phyloP scores from a whole-genome alignment of 1,284 basidiomycete species.

The Apiotrichum montevideense region DNA sequence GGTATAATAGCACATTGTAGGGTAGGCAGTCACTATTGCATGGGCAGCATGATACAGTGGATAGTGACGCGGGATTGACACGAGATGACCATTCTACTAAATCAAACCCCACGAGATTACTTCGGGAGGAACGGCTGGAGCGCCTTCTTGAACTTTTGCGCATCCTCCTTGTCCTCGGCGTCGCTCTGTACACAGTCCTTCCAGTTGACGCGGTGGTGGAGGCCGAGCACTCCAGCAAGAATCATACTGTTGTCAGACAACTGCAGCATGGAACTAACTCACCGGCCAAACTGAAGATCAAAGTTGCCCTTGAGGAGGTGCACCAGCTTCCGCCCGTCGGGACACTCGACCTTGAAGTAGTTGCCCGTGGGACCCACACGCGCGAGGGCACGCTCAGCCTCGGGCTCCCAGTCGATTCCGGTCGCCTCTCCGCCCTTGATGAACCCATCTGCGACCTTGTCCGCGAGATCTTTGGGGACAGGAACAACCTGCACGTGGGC shows the following conservation, averaged over 20 bases:
- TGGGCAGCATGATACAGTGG: background rate
- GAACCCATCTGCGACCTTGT: constrained; percentile 65
- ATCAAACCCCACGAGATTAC: background rate
- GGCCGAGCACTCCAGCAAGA: constrained; percentile 63
- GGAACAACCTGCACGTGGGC: constrained; percentile 86
- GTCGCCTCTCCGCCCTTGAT: constrained; percentile 57
- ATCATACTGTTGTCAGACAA: constrained; percentile 57
- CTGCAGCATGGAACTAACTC: constrained; percentile 30
- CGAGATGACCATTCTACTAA: too few relatives aligned
- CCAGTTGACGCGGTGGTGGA: constrained; percentile 79
- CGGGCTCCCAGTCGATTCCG: constrained; percentile 60
- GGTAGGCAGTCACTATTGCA: constrained; percentile 4
- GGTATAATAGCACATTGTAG: background rate
- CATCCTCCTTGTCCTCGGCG: constrained; percentile 74
- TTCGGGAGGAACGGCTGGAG: constrained; percentile 60
- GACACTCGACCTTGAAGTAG: constrained; percentile 85
- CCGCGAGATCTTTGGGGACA: constrained; percentile 59
- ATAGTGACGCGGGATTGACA: too few relatives aligned
- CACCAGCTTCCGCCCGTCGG: constrained; percentile 75
- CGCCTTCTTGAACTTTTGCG: constrained; percentile 69
- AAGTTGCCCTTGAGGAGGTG: constrained; percentile 79
- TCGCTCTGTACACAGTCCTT: constrained; percentile 73
- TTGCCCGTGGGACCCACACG: constrained; percentile 52
- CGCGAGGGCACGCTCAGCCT: constrained; percentile 60
- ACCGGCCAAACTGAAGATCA: constrained; percentile 88